These are phyloP conservation scores for Plasmodium chabaudi DNA, from an alignment of 169 alveolate genomes.

Conservation along the genomic window DNA sequence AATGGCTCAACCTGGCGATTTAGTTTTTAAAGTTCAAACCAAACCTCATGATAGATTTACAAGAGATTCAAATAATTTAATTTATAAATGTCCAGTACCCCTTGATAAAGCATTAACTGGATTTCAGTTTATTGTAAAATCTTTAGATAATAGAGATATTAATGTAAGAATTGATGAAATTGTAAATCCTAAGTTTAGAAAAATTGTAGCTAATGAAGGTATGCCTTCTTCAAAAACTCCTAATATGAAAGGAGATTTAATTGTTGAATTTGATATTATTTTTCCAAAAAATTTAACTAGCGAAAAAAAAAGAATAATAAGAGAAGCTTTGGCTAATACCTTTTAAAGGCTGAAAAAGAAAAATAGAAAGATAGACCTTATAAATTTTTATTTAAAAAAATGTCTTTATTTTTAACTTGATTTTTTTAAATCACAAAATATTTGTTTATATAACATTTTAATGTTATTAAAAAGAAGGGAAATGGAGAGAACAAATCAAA, in stretches of 20 bases:
- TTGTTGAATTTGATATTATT: constrained; percentile 87
- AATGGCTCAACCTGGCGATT: constrained; percentile 88
- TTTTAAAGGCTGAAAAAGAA: constrained; percentile 15
- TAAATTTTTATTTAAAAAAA: too few relatives aligned
- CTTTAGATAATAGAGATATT: constrained; percentile 89
- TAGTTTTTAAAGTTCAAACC: constrained; percentile 86
- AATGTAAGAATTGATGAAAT: constrained; percentile 87
- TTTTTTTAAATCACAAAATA: too few relatives aligned
- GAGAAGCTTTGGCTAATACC: constrained; percentile 71
- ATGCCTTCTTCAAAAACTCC: constrained; percentile 88
- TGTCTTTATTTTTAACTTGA: too few relatives aligned
- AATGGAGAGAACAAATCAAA: too few relatives aligned
- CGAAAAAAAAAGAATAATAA: constrained; percentile 85
- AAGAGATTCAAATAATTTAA: constrained; percentile 86
- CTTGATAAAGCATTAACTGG: constrained; percentile 90
- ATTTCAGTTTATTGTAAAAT: constrained; percentile 86
- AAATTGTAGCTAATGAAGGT: constrained; percentile 88
- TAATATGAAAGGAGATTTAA: constrained; percentile 86
- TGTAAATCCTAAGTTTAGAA: constrained; percentile 86
- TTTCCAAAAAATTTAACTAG: constrained; percentile 86
- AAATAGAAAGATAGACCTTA: too few relatives aligned
- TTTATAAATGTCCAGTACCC: constrained; percentile 90
- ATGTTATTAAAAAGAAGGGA: too few relatives aligned
- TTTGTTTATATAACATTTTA: too few relatives aligned
- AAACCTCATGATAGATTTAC: constrained; percentile 86